Evolutionary conservation across 108 stramenopile species (phyloP).

Genomic region (Pseudonitzschia multiseries): DNA sequence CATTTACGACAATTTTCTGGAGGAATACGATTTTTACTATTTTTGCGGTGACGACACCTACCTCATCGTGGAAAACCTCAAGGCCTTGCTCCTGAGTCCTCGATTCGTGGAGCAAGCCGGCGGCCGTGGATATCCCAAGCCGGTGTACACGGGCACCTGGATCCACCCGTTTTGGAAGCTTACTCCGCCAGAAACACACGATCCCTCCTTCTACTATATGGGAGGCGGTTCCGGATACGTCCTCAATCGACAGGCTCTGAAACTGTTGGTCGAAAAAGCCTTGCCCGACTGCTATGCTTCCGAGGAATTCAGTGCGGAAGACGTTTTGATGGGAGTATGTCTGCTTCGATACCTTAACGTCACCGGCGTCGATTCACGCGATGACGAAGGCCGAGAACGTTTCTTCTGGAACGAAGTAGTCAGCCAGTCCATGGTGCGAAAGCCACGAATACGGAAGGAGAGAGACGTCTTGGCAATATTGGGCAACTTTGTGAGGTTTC

Average conservation of each 20-base stretch:
- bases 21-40: conserved; percentile 84
- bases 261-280: not conserved
- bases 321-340: not conserved
- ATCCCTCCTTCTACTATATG: not conserved
- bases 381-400: not conserved
- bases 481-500: too few species aligned
- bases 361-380: not conserved
- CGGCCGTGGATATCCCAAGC: not conserved
- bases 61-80: conserved; percentile 48
- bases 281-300: not conserved
- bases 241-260: not conserved
- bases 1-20: conserved; percentile 55
- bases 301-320: not conserved
- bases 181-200: not conserved
- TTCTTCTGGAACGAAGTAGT: not conserved
- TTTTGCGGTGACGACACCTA: conserved; percentile 75
- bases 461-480: too few species aligned
- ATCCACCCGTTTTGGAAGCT: not conserved
- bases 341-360: not conserved
- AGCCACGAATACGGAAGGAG: not conserved
- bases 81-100: conserved; percentile 28
- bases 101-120: not conserved
- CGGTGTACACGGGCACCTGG: not conserved
- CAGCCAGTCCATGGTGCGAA: not conserved
- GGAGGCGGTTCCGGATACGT: not conserved